Base-by-base conservation (phyloP, 352 stramenopile species). In the Phytopythium litorale region DNA sequence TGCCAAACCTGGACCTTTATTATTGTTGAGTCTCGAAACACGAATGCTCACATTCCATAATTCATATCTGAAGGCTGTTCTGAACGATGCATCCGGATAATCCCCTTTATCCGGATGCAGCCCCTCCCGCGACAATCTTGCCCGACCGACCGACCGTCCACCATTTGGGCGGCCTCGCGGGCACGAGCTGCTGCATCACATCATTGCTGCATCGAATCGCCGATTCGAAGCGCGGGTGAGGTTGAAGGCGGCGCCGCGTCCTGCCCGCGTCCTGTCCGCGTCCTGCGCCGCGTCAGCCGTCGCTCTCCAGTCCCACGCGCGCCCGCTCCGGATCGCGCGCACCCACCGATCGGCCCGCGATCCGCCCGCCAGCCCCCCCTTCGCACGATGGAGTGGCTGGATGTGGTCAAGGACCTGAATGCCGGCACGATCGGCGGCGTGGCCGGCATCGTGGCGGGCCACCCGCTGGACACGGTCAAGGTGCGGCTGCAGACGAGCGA, bases 381-480 rank as follows among this genome's bases (percentile, higher is more conserved):
- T 9, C 33, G 9, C 33, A 19, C 51, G 15, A 92, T 92, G 81
- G 79, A 91, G 65, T 94, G 84, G 84, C 67, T 91, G 57, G 84
- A 92, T 62, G 78, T 94, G 21, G 71, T 73, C 64, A 94, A 91
- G 70, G 84, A 94, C 72, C 72, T 94, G 60, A 91, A 91, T 67
- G 82, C 84, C 38, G 84, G 84, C 60, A 94, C 84, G n/a, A 75
- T 94, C 40, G 84, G 81, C 49, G 84, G 84, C 61, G 81, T 92
- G 37, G 83, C 84, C 2, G 81, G 84, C 55, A 91, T 94, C 67
- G 67, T 91, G 32, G 75, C 82, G 18, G 85, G 87, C 13, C 87
- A 96, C 57, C 87, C 87, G 28, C 74, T 96, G 30, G 87, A 96
- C 73, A 96, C 87, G 25, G 80, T 96, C 64, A 96, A 96, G 66